These are phyloP conservation scores for Eucalyptus erythrocorys DNA, from an alignment of 345 rosid genomes.

Conservation along the genomic window DNA sequence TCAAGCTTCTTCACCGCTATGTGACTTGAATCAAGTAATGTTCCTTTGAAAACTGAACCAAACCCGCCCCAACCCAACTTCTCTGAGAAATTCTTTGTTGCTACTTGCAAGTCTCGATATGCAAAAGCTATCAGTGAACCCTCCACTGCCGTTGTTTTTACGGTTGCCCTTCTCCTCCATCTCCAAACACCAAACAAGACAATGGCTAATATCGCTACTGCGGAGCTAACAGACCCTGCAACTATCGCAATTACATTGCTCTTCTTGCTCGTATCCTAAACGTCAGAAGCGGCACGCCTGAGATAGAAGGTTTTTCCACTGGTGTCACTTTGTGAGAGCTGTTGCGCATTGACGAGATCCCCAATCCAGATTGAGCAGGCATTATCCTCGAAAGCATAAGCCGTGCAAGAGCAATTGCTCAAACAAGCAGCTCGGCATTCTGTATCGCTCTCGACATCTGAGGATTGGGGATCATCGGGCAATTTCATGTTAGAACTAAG, in stretches of 20 bases:
- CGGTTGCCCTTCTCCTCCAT: slow-evolving; percentile 8
- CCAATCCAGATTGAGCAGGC: slow-evolving; percentile 44
- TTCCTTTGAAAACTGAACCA: slow-evolving; percentile 81
- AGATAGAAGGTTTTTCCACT: slow-evolving; percentile 27
- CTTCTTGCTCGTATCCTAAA: slow-evolving; percentile 20
- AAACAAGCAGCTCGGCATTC: slow-evolving; percentile 39
- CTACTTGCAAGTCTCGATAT: slow-evolving; percentile 58
- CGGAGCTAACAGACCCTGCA: slow-evolving; percentile 20
- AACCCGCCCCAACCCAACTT: slow-evolving; percentile 88
- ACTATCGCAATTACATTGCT: background rate
- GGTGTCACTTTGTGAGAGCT: slow-evolving; percentile 15
- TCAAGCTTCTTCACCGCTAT: slow-evolving; percentile 87
- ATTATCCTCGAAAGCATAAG: slow-evolving; percentile 34
- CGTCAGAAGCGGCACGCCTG: slow-evolving; percentile 59
- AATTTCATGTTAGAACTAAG: slow-evolving; percentile 1
- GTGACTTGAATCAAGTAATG: slow-evolving; percentile 44
- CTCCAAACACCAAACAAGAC: slow-evolving; percentile 7
- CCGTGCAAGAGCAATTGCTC: slow-evolving; percentile 49
- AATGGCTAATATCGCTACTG: slow-evolving; percentile 8
- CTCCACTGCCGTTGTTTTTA: slow-evolving; percentile 18
- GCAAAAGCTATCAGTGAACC: slow-evolving; percentile 63
- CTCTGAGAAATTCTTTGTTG: slow-evolving; percentile 71
- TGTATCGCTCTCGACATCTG: background rate
- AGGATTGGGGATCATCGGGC: background rate
- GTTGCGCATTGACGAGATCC: slow-evolving; percentile 30